Evolutionary conservation across 1,284 basidiomycete species (phyloP), one percentile per base, ranked within the genome.

Genomic region (Ustilago bromivora): DNA sequence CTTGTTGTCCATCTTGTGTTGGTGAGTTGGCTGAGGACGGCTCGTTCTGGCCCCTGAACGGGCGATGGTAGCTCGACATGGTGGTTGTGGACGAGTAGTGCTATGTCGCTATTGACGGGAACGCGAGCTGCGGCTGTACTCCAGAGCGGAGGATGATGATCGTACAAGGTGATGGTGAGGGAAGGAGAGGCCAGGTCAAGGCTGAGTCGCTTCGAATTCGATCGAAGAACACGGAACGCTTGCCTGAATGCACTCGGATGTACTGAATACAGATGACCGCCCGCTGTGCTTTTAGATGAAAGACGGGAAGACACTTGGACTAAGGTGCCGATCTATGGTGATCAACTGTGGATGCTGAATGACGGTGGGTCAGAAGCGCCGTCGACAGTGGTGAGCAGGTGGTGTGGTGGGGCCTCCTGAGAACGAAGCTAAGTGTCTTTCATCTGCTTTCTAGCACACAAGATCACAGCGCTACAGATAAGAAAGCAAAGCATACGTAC

Each of bases 61-160:
- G 66, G 11, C 57, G 56, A 13, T 69, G 71, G 19, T 47, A 75
- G 53, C 46, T 47, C 31, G 72, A 63, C 72, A 75, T 75, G 3
- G 19, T 32, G 11, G 11, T 3, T 17, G 19, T 19, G 31, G 15
- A 13, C 36, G 35, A 43, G 8, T 31, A 13, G 46, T 49, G n/a
- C n/a, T 31, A n/a, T 23, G 23, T 23, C 46, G 34, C 35, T 19
- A 17, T 36, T 23, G 6, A 40, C n/a, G 54, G 4, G n/a, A 15
- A 28, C 31, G 54, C 11, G 40, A 23, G n/a, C 11, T 46, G 43
- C 15, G 2, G 40, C n/a, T 46, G 43, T 46, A 15, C n/a, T 46
- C 43, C n/a, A 19, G 17, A 38, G n/a, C 8, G 17, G 7, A 9
- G 19, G n/a, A 19, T 19, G 43, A 46, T 7, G 43, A 46, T 9